Evolutionary conservation across 805 yeast species (phyloP), one percentile per base, ranked within the genome.

Genomic region (Debaryomyces tyrocola): DNA sequence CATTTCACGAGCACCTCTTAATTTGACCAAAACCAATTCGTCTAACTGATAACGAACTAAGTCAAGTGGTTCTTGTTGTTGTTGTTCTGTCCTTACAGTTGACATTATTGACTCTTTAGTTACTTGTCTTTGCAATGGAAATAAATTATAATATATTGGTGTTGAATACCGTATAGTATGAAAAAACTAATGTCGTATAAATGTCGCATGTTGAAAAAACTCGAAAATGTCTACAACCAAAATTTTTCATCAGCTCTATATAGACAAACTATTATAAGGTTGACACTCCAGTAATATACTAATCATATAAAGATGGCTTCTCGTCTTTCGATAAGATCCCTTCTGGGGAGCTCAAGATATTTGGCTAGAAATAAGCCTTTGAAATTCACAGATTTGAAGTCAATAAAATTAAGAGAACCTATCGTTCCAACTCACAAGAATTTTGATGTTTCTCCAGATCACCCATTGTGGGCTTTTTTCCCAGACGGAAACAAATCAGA

Each of bases 391-490:
- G 46, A 54, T 45, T 49, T 60, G 41, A 72, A 76, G 2, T 57
- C 65, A 37, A 66, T 86, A 50, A 69, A 74, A 52, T 76, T 91
- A 53, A 79, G 92, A 45, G 79, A 86, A 10, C 98, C 98, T 12
- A 85, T 94, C 54, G 79, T 88, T 11, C 98, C 99, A 12, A 79
- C 94, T 1, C 84, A 79, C 44, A 74, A 77, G 52, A 88, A 88
- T 64, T 75, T 91, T 45, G 76, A 76, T 49, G 87, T 87, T 29
- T 78, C 82, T 11, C 92, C 85, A 4, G 87, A 86, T 63, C 99
- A 94, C 67, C 99, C 98, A 27, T 75, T 94, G 52, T 94, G 97
- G 96, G 91, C 87, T 57, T 94, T 94, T 64, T 94, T 92, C 71
- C 66, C 69, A 10, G 62, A 60, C 4, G 77, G 74, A 4, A 62